Conservation (phyloP, 2,329 filamentous ascomycete species). For the Dactylella cylindrospora region DNA sequence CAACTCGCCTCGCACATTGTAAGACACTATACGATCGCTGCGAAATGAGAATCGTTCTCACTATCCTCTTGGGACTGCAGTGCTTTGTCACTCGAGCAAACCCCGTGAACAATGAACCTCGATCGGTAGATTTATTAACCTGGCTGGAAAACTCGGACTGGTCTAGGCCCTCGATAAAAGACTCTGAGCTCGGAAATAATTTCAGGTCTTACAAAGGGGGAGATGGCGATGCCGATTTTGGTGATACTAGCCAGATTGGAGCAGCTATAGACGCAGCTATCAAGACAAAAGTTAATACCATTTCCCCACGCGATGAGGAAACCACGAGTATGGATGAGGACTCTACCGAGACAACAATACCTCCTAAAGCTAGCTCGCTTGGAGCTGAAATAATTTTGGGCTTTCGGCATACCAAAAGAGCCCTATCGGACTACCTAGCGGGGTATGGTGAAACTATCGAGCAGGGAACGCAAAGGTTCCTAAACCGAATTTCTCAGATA, state of each 20-base stretch:
- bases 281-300: background rate
- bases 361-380: no score
- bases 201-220: background rate
- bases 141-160: conserved; percentile 41
- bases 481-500: no score
- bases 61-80: conserved; percentile 27
- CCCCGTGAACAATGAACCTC: conserved; percentile 32
- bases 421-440: no score
- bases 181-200: background rate
- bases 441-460: no score
- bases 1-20: no score
- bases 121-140: conserved; percentile 28
- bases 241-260: conserved; percentile 16
- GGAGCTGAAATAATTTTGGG: no score
- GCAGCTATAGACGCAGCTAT: conserved; percentile 19
- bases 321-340: no score
- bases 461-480: no score
- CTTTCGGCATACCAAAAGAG: no score
- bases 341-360: no score
- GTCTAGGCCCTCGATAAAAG: conserved; percentile 17
- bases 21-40: background rate
- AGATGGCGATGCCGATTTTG: no score
- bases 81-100: conserved; percentile 21
- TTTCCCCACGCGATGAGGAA: no score
- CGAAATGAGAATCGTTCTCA: conserved; percentile 23